A percentile compares a stretch with the other conserved stretches of the same genome.
phyloP scores from a whole-genome alignment of 495 filamentous ascomycete genomes.

The Venustampulla echinocandica region DNA sequence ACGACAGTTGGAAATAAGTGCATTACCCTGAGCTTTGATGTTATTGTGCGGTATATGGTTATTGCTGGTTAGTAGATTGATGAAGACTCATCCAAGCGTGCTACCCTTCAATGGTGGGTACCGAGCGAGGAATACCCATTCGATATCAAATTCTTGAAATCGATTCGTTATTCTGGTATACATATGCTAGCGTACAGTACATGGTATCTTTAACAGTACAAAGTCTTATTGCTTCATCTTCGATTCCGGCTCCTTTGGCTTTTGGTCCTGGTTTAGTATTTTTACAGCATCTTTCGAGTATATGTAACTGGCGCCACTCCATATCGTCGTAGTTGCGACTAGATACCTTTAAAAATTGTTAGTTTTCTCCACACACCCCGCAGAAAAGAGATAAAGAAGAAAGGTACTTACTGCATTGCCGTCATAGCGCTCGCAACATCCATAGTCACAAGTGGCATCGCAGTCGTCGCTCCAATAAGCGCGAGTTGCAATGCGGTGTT shows the following conservation, averaged over 20 bases:
- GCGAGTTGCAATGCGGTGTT: slow-evolving; percentile 77
- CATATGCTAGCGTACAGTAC: too few species aligned
- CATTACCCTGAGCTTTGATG: background rate
- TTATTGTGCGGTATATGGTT: background rate
- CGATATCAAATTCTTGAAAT: too few species aligned
- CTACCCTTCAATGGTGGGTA: background rate
- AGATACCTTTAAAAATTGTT: slow-evolving; percentile 44
- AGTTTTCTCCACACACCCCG: slow-evolving; percentile 5
- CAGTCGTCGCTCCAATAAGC: slow-evolving; percentile 69
- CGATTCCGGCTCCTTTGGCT: background rate
- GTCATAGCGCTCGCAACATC: slow-evolving; percentile 50
- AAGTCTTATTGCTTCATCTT: slow-evolving; percentile 4
- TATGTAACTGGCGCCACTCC: slow-evolving; percentile 77
- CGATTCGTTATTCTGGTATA: background rate
- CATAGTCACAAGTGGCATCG: slow-evolving; percentile 55
- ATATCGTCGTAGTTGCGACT: slow-evolving; percentile 72
- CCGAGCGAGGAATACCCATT: too few species aligned
- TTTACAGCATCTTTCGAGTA: slow-evolving; percentile 75
- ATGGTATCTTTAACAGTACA: too few species aligned
- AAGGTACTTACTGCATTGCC: slow-evolving; percentile 59
- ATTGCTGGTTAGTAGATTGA: background rate
- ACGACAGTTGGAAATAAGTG: too few species aligned
- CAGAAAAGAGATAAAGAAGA: slow-evolving; percentile 8
- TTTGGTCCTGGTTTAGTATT: slow-evolving; percentile 48
- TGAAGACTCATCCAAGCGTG: background rate